Evolutionary conservation across 768 basidiomycete genomes (phyloP), one percentile per base, ranked within the genome.

Genomic region (Plicaturopsis crispa): DNA sequence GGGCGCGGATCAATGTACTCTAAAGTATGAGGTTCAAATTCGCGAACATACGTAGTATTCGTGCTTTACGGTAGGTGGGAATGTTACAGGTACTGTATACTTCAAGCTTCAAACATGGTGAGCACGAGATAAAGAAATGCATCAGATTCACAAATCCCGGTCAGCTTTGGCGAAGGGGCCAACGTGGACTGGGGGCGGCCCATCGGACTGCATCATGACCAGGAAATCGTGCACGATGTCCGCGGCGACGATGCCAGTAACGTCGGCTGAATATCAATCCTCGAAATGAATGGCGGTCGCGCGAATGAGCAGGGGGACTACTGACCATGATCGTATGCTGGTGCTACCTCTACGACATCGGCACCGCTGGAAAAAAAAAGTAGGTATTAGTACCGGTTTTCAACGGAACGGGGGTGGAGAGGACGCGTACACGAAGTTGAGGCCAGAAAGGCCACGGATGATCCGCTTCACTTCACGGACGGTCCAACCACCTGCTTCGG

Each of bases 401-500:
- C 53, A 41, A 7, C 49, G 51, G 24, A 20, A 11, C 28, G 22
- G 32, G 17, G 24, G 17, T n/a, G n/a, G n/a, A n/a, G n/a, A n/a
- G n/a, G n/a, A n/a, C n/a, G 45, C 69, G 22, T 61, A 75, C 76
- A 80, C 68, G 30, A 80, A 69, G 52, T 80, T 77, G 19, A 80
- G 55, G 6, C 78, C 75, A 1, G 66, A 62, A 10, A 80, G 57
- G 6, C 79, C 79, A 24, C 80, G 70, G 33, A 80, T 63, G 47
- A 80, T 75, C 22, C 73, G 66, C 43, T 79, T 78, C 34, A 76
- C 66, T 53, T 80, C 79, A 35, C 79, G 67, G 5, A 66, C 72
- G 11, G 80, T 77, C 75, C 75, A 80, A 11, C 80, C 80, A 37
- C 80, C 80, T 2, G 68, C 61, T 48, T 81, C 79, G 5, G 79